Percentiles rank a stretch among this genome's conserved stretches.
Conservation (phyloP, 306 rosid genomes). For the Glycine latifolia region DNA sequence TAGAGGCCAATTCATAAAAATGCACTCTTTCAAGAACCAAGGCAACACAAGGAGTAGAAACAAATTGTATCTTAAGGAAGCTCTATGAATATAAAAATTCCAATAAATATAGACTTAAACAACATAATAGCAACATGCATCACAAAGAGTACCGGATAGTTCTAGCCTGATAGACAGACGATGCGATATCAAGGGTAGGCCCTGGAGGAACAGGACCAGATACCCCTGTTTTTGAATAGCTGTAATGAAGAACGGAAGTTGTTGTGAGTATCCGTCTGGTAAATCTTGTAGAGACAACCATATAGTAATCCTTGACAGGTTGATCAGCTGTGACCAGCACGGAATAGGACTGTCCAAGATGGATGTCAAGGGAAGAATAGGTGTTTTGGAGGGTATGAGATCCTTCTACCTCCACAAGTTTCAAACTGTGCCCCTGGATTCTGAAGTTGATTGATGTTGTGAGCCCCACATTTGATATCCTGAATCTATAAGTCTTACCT, state of each 20-base stretch:
- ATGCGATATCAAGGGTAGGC: constrained; percentile 70
- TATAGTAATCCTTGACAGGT: constrained; percentile 83
- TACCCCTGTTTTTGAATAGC: constrained; percentile 73
- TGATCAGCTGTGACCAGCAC: constrained; percentile 94
- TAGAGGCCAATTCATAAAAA: no score
- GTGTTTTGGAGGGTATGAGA: constrained; percentile 91
- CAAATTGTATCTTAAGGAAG: no score
- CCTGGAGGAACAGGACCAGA: constrained; percentile 87
- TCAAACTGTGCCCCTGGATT: constrained; percentile 84
- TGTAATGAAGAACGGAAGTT: constrained; percentile 90
- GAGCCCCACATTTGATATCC: constrained; percentile 96
- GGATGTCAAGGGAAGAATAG: constrained; percentile 84
- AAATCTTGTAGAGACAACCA: constrained; percentile 84
- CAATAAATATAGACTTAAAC: no score
- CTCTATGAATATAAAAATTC: no score
- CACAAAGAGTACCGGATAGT: constrained; percentile 59
- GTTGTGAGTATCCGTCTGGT: constrained; percentile 76
- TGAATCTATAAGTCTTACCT: constrained; percentile 77
- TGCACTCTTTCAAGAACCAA: no score
- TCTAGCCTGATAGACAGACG: constrained; percentile 85
- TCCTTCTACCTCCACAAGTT: constrained; percentile 94
- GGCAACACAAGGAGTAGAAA: no score
- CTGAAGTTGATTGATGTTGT: constrained; percentile 91
- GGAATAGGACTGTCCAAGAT: constrained; percentile 91
- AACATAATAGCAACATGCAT: no score